phyloP scores from a whole-genome alignment of 768 basidiomycete species.

The Leccinum arenicola region DNA sequence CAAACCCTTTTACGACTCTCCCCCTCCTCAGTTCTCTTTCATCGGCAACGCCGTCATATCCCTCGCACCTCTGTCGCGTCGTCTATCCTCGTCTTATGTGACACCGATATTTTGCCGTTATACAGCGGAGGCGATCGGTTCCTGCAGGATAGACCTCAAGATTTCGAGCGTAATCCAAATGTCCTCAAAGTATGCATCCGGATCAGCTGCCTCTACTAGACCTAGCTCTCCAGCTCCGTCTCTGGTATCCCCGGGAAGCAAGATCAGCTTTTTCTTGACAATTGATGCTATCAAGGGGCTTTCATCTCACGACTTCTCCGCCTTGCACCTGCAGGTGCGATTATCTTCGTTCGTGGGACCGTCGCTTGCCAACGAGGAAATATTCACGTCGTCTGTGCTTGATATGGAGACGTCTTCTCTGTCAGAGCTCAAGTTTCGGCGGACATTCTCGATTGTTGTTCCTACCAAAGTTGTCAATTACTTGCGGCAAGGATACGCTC shows the following conservation, averaged over 20 bases:
- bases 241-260: conserved; percentile 68
- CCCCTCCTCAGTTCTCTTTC: conserved; percentile 87
- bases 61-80: conserved; percentile 75
- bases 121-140: conserved; percentile 93
- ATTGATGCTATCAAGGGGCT: conserved; percentile 88
- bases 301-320: conserved; percentile 84
- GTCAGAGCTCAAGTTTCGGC: conserved; percentile 80
- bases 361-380: conserved; percentile 68
- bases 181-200: conserved; percentile 55
- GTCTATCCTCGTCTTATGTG: conserved; percentile 68
- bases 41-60: conserved; percentile 86
- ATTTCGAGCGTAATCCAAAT: conserved; percentile 64
- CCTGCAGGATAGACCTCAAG: conserved; percentile 84
- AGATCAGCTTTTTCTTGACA: conserved; percentile 79
- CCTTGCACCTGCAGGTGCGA: conserved; percentile 83
- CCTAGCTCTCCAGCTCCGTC: conserved; percentile 73
- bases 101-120: conserved; percentile 93
- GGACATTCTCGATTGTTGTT: conserved; percentile 75
- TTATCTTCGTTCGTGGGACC: conserved; percentile 84
- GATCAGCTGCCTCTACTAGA: conserved; percentile 66
- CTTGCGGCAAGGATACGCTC: conserved; percentile 73
- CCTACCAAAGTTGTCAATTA: conserved; percentile 71
- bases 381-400: conserved; percentile 71
- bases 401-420: conserved; percentile 71
- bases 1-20: conserved; percentile 89